Evolutionary conservation across 495 filamentous ascomycete genomes (phyloP), one percentile per base, ranked within the genome.

Genomic region (Mycothermus thermophilus): DNA sequence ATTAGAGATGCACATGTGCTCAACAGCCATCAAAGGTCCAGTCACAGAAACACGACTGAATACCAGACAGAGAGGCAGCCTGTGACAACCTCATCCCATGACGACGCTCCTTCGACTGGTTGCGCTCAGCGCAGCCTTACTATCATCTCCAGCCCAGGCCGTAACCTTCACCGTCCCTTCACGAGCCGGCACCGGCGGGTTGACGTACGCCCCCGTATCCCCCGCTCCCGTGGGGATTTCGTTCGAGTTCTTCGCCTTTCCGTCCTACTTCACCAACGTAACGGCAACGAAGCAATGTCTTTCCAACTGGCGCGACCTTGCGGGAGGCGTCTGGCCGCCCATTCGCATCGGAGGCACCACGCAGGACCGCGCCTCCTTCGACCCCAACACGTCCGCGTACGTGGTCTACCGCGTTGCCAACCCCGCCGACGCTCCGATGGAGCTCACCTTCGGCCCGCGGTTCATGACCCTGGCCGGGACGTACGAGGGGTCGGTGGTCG

Each of bases 241-340:
- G 54, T 63, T 74, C 33, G 71, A 75, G 34, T 74, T 75, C 50
- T 75, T 77, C 40, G 58, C 70, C 0, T 75, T 74, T 33, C 73
- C 73, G 0, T 66, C 59, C 0, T 77, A 75, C 45, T 63, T 75
- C 35, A 61, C 55, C 24, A 66, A 71, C 34, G 67, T 75, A 8
- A 62, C 55, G 1, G 55, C 63, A 3, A 77, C 71, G 1, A 61
- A 49, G 1, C 62, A 67, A 42, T 76, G 73, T 41, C 52, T 75
- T 4, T 48, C 62, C 13, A 74, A 73, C 43, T 59, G 74, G 49
- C 62, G 63, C 37, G 59, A 64, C 11, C 34, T 74, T 24, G 68
- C 63, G n/a, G n/a, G n/a, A 0, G 72, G 69, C 1, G 55, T 58
- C 8, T 72, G 64, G 65, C 71, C 71, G 8, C 73, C 69, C 1